Evolutionary conservation across 108 stramenopile species (phyloP).

Genomic region (Discostella pseudostelligera): DNA sequence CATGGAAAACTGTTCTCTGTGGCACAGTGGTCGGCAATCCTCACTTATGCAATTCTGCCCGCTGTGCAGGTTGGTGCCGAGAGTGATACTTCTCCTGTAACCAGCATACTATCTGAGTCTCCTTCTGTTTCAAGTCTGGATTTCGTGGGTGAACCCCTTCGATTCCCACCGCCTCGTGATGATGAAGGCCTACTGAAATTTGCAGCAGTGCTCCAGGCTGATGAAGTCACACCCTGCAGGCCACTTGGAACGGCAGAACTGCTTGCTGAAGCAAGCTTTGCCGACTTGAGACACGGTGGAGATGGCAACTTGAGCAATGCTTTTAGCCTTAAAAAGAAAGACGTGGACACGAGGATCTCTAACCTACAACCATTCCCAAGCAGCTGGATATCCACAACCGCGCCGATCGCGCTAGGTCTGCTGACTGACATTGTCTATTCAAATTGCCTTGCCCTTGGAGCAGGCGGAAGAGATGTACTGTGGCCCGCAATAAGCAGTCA

Average conservation of each 20-base stretch:
- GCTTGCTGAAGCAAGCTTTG: slow-evolving; percentile 84
- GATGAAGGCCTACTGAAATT: slow-evolving; percentile 70
- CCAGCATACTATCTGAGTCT: slow-evolving; percentile 75
- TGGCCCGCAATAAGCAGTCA: slow-evolving; percentile 61
- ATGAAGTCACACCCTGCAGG: slow-evolving; percentile 63
- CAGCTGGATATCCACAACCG: slow-evolving; percentile 89
- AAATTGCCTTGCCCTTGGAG: slow-evolving; percentile 47
- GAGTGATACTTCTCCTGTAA: slow-evolving; percentile 61
- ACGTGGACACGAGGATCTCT: slow-evolving; percentile 26
- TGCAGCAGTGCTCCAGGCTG: slow-evolving; percentile 51
- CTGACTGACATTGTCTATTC: slow-evolving; percentile 69
- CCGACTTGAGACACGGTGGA: slow-evolving; percentile 83
- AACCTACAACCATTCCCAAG: slow-evolving; percentile 78
- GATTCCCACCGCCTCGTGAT: slow-evolving; percentile 63
- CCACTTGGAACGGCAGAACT: slow-evolving; percentile 76
- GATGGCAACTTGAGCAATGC: slow-evolving; percentile 80
- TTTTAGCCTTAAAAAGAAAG: slow-evolving; percentile 67
- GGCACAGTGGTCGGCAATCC: slow-evolving; percentile 58
- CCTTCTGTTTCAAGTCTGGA: slow-evolving; percentile 81
- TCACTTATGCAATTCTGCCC: slow-evolving; percentile 65
- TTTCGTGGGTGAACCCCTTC: slow-evolving; percentile 68
- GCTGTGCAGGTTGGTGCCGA: slow-evolving; percentile 69
- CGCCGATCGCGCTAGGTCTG: slow-evolving; percentile 73
- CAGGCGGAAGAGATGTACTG: slow-evolving; percentile 51
- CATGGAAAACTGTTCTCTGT: slow-evolving; percentile 70